A percentile compares a stretch with the other conserved stretches of the same genome.
Evolutionary conservation across 2,329 filamentous ascomycete species (phyloP).

Genomic region (Epichloe brachyelytri): DNA sequence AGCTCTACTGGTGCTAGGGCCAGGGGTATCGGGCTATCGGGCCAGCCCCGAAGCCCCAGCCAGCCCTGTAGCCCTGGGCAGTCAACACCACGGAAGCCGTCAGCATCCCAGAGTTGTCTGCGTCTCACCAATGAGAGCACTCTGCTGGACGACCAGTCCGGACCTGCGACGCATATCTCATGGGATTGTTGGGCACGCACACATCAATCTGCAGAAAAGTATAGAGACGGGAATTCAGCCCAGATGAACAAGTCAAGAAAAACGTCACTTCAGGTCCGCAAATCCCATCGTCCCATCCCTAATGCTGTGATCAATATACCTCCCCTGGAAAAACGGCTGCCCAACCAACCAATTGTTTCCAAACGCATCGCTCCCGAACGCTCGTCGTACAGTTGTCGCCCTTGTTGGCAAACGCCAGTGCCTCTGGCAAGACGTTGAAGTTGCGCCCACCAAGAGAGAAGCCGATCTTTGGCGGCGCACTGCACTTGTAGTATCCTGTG

Average conservation of each 20-base stretch:
- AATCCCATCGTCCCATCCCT: conserved; percentile 8
- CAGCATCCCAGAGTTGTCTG: no score
- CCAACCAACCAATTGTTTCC: conserved; percentile 10
- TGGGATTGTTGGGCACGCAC: no score
- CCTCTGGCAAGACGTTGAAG: conserved; percentile 9
- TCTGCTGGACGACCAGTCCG: no score
- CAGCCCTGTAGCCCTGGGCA: no score
- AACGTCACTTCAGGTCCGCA: conserved; percentile 4
- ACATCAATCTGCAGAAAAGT: no score
- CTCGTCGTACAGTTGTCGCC: conserved; percentile 11
- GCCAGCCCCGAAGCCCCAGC: no score
- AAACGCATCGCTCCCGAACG: conserved; percentile 6
- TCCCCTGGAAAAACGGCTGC: conserved; percentile 12
- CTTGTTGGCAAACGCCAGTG: conserved; percentile 7
- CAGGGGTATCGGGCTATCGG: no score
- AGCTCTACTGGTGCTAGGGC: no score
- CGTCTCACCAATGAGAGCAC: no score
- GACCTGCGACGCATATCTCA: no score
- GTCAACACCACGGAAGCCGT: no score
- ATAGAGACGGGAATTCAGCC: no score
- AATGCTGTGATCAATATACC: conserved; percentile 11
- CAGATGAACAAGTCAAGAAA: neutral
- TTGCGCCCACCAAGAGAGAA: conserved; percentile 7
- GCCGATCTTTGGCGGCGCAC: conserved; percentile 8
- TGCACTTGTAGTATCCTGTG: conserved; percentile 9